Conservation (phyloP, 228 moss, liverwort and hornwort species). For the Sphagnum magellanicum region DNA sequence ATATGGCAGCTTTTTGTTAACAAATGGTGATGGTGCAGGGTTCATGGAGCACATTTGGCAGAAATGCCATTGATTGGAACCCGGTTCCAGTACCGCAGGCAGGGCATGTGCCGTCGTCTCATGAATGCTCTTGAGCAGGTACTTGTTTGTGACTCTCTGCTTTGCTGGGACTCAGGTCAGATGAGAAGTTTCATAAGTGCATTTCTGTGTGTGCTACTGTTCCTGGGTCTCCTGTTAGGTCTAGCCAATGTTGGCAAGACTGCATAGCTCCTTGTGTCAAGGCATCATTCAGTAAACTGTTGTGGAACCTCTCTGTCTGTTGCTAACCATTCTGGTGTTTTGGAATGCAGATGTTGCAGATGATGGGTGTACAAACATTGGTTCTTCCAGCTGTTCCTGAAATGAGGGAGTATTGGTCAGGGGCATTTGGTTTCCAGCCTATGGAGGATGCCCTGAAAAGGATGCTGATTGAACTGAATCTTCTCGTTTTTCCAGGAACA, state of each 20-base stretch:
- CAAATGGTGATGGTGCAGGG: constrained; percentile 27
- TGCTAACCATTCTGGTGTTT: no score
- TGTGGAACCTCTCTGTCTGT: no score
- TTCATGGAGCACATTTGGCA: constrained; percentile 74
- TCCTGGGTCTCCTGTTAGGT: neutral
- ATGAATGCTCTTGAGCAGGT: constrained; percentile 87
- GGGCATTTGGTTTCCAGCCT: constrained; percentile 66
- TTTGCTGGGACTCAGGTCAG: neutral
- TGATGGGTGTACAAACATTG: constrained; percentile 64
- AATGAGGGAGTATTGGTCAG: constrained; percentile 73
- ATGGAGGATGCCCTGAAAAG: constrained; percentile 53
- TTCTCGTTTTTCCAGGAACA: constrained; percentile 97
- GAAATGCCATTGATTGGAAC: constrained; percentile 95
- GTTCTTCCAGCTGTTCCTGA: constrained; percentile 94
- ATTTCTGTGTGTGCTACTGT: neutral
- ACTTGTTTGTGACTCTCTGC: neutral
- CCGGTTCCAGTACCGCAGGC: constrained; percentile 79
- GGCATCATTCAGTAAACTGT: no score
- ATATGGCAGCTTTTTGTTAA: neutral
- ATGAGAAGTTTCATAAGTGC: neutral
- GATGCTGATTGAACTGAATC: constrained; percentile 65
- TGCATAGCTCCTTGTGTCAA: no score
- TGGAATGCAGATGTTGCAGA: constrained; percentile 52
- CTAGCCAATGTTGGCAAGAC: neutral
- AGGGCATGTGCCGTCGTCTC: constrained; percentile 87